Base-by-base conservation (phyloP, 192 early-diverging fungal species). In the Umbelopsis vinacea region DNA sequence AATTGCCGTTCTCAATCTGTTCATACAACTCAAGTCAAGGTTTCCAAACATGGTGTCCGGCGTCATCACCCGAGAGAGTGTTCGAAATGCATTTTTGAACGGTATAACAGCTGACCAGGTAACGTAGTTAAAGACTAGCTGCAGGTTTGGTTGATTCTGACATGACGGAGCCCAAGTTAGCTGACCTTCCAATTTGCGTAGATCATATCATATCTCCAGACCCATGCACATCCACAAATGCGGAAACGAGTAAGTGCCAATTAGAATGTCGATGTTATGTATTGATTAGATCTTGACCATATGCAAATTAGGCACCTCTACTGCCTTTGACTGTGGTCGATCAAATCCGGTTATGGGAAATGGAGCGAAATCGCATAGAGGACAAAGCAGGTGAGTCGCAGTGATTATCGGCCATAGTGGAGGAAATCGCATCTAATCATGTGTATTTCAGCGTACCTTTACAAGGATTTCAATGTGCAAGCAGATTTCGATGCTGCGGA, bases 271-370 rank as follows among this genome's bases (percentile, higher is more conserved):
- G 29, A 12, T 63, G 14, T 29, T 15, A 15, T 29, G 40, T 43
- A 1, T 43, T 12, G 40, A 43, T 7, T 43, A 43, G 40, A 43
- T 43, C 35, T 37, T 19, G 26, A 63, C 17, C 57, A 19, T 2
- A 24, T 26, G 11, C 23, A 23, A 6, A 48, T 12, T 77, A 88
- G 74, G 82, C 79, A 14, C 94, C 96, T 0, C 82, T 97, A 19
- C 76, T 99, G 68, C 97, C 97, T 0, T 73, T 91, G 9, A 98
- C 96, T 2, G 96, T 99, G 3, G 87, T 95, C 0, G 97, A 99
- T 81, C 97, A 99, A 81, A 94, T 99, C 43, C 79, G 94, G 46
- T 77, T 99, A 66, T 99, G 97, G 97, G 97, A 99, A 79, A 90
- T 93, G 80, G 97, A 99, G 76, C 84, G 92, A 67, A 94, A 99